Evolutionary conservation across 306 rosid genomes (phyloP), one percentile per base, ranked within the genome.

Genomic region (Gillenia trifoliata): DNA sequence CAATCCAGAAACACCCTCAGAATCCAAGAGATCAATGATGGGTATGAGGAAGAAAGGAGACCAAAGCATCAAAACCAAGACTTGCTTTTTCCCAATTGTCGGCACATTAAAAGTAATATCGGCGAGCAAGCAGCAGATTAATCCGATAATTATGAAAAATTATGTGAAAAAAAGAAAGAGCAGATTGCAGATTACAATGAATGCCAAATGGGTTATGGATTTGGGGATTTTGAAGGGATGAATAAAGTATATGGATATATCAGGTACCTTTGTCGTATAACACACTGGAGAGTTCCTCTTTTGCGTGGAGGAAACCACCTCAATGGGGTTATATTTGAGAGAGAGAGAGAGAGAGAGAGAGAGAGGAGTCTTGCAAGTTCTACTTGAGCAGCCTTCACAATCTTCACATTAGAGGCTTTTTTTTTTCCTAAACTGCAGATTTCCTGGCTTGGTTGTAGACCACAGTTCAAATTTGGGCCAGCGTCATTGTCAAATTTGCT

Each of bases 221-320:
- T 60, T 73, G 73, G 72, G 75, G 34, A 36, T 28, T 63, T 68
- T 25, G 49, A 23, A 47, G 72, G 40, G 64, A 59, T 72, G 86
- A 62, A 75, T 81, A 70, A 71, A 83, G 80, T 50, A 73, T 64
- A 4, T 15, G 13, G 50, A 45, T 45, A 15, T 45, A 45, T 19
- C 75, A 77, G 83, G 83, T 68, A 63, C 77, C 80, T 73, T 77
- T 64, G 62, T 43, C 82, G 84, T 66, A 65, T 72, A 66, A 79
- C 77, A 79, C 77, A 66, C 61, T 19, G 72, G 72, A 31, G 63
- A 56, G 78, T 80, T 50, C 66, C 80, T 64, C 87, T 78, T 60
- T 83, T 80, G 83, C 89, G 89, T 80, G 89, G 87, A 86, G 87
- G 85, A 78, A 83, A 86, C 87, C 82, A 83, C 76, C 79, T 83